Evolutionary conservation across 2,329 filamentous ascomycete species (phyloP), one percentile per base, ranked within the genome.

Genomic region (Colletotrichum australisinense): DNA sequence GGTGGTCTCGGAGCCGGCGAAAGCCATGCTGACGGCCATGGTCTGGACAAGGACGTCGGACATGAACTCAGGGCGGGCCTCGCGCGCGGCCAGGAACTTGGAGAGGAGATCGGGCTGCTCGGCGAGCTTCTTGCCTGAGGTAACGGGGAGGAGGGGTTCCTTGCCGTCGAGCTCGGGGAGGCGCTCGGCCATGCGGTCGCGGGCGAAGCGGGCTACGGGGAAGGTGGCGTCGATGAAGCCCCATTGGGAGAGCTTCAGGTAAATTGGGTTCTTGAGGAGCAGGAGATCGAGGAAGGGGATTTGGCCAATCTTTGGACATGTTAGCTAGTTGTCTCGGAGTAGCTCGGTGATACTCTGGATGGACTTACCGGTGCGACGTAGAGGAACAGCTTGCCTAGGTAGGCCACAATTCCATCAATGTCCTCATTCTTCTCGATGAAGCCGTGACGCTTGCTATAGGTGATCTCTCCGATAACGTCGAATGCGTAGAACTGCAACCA

Each of bases 401-500:
- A 93, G 0, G 81, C 84, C 5, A 95, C 88, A 64, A 95, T 95
- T 0, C 93, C 93, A 74, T 94, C 93, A 14, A 95, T 90, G 75
- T 95, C 94, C 78, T 92, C 87, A 63, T 94, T 92, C 78, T 89
- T 88, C 80, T 95, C 93, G 2, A 95, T 83, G 76, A 95, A 95
- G 0, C 94, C 94, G 71, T 95, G 88, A 0, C 92, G 87, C 80
- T 94, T 94, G 80, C 90, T 91, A 83, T 94, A 95, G 0, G 93
- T 95, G 78, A 95, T 89, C 74, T 94, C 91, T 6, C 93, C 93
- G 74, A 95, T 95, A 16, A 95, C 93, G 78, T 95, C 94, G 78
- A 95, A 95, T 0, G 94, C 94, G 76, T 94, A 95, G 79, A 92
- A 95, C 78, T 95, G 93, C 70, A 95, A 83, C 93, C 93, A 95